phyloP scores from a whole-genome alignment of 345 rosid genomes.

The Sonneratia caseolaris region DNA sequence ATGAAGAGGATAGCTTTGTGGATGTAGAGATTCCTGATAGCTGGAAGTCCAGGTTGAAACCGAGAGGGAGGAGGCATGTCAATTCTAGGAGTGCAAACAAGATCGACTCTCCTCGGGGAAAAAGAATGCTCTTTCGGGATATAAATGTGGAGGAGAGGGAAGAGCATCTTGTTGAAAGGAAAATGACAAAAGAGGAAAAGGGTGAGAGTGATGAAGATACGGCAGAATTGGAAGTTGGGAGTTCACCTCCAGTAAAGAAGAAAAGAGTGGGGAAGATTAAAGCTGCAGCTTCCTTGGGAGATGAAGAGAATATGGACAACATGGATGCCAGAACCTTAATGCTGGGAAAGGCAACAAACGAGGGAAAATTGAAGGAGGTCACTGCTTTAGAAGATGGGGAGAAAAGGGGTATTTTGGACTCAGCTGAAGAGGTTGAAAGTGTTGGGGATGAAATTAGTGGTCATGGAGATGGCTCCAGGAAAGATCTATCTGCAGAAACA shows the following conservation, averaged over 20 bases:
- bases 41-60: slow-evolving; percentile 64
- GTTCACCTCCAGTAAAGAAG: neutral
- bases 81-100: slow-evolving; percentile 14
- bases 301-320: slow-evolving; percentile 14
- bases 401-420: slow-evolving; percentile 19
- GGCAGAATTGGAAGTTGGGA: slow-evolving; percentile 4
- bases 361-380: slow-evolving; percentile 7
- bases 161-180: slow-evolving; percentile 12
- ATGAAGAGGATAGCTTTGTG: slow-evolving; percentile 17
- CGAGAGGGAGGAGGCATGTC: slow-evolving; percentile 31
- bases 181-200: neutral
- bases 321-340: neutral
- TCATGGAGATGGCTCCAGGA: slow-evolving; percentile 11
- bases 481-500: slow-evolving; percentile 9
- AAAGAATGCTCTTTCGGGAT: slow-evolving; percentile 49
- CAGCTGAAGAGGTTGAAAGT: slow-evolving; percentile 24
- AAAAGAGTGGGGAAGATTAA: slow-evolving; percentile 1
- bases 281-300: slow-evolving; percentile 16
- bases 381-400: slow-evolving; percentile 22
- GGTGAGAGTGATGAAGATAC: neutral
- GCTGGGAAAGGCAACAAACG: slow-evolving; percentile 5
- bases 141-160: slow-evolving; percentile 12
- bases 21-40: slow-evolving; percentile 28
- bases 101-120: slow-evolving; percentile 19
- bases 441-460: slow-evolving; percentile 16